phyloP scores from a whole-genome alignment of 2,329 filamentous ascomycete species.

The Mariannaea sp. region DNA sequence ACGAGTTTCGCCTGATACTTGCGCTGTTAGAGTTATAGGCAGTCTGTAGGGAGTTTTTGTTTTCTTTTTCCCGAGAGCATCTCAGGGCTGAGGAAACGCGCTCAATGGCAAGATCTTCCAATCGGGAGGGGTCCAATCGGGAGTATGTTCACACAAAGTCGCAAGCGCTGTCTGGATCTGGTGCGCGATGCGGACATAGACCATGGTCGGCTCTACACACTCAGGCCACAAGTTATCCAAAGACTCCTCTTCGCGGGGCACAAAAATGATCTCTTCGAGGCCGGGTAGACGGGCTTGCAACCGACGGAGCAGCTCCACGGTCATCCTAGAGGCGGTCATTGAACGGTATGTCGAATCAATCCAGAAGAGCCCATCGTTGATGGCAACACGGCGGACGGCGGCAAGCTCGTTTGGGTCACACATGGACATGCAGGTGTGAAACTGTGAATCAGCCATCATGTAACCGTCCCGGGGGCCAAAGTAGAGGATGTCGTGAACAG shows the following conservation, averaged over 20 bases:
- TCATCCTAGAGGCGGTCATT: conserved; percentile 47
- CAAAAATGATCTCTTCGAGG: conserved; percentile 51
- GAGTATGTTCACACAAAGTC: conserved; percentile 38
- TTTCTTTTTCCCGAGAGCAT: no score
- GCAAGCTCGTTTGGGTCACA: conserved; percentile 48
- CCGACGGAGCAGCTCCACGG: conserved; percentile 47
- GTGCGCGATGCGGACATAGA: conserved; percentile 43
- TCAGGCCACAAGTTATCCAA: conserved; percentile 37
- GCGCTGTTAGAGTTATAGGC: no score
- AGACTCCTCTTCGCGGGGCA: conserved; percentile 47
- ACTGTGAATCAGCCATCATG: conserved; percentile 52
- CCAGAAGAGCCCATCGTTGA: conserved; percentile 53
- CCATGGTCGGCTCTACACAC: conserved; percentile 40
- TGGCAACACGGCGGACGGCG: conserved; percentile 48
- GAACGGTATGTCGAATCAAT: conserved; percentile 43
- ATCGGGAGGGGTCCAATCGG: conserved; percentile 41
- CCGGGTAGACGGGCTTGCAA: conserved; percentile 46
- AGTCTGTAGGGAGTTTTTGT: no score
- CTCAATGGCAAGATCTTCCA: conserved; percentile 47
- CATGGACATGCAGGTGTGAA: conserved; percentile 51
- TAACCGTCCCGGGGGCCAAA: conserved; percentile 52
- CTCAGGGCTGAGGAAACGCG: conserved; percentile 28
- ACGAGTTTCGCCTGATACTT: no score
- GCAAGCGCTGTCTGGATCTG: conserved; percentile 46
- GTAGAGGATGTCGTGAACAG: conserved; percentile 50